Conservation (phyloP, 2,329 filamentous ascomycete species). For the Aspergillus pseudoterreus region DNA sequence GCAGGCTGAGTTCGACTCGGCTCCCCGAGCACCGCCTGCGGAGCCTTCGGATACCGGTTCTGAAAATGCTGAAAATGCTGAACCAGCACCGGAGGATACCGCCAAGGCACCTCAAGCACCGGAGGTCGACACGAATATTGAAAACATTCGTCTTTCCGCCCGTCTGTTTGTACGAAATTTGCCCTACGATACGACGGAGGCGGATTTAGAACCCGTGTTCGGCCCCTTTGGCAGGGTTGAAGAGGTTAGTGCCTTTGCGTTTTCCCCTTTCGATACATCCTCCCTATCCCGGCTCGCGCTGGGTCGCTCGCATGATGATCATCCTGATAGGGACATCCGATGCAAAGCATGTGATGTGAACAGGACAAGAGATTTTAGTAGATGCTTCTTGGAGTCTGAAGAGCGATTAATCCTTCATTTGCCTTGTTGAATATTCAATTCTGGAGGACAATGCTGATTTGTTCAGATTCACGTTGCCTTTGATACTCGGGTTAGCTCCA, state of each 20-base stretch:
- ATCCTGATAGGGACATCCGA: constrained; percentile 99
- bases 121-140: constrained; percentile 45
- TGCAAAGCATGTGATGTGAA: constrained; percentile 89
- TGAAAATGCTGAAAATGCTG: constrained; percentile 13
- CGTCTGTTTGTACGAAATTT: constrained; percentile 88
- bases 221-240: constrained; percentile 67
- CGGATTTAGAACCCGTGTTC: constrained; percentile 72
- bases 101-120: constrained; percentile 12
- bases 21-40: constrained; percentile 17
- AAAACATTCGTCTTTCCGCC: constrained; percentile 66
- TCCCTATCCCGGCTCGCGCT: constrained; percentile 9
- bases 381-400: constrained; percentile 92
- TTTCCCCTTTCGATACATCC: constrained; percentile 3
- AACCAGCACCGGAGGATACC: constrained; percentile 8
- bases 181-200: constrained; percentile 72
- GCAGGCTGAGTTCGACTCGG: constrained; percentile 39
- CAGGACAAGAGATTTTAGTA: constrained; percentile 98
- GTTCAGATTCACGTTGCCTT: constrained; percentile 79
- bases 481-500: constrained; percentile 63
- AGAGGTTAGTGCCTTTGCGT: constrained; percentile 66
- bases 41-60: constrained; percentile 7
- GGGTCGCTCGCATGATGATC: constrained; percentile 75
- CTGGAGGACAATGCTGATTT: constrained; percentile 37
- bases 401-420: constrained; percentile 28
- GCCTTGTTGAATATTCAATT: too few relatives aligned